Evolutionary conservation across 371 early-diverging fungal genomes (phyloP).

Genomic region (Mucor mucedo): DNA sequence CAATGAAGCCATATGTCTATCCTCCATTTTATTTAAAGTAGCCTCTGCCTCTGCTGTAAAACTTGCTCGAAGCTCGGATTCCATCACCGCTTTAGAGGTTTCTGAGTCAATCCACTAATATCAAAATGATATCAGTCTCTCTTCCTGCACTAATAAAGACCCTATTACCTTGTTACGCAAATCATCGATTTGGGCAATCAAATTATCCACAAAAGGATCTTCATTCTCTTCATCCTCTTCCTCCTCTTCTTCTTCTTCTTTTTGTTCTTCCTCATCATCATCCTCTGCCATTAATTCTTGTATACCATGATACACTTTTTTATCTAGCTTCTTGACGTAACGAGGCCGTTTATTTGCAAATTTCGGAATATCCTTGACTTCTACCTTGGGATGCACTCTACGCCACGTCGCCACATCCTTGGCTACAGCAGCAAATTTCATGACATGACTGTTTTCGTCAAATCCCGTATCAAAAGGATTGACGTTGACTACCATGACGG

Average conservation of each 20-base stretch:
- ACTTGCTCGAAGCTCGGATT: conserved; percentile 60
- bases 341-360: conserved; percentile 12
- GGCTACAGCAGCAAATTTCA: conserved; percentile 75
- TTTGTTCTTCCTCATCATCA: neutral
- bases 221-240: conserved; percentile 20
- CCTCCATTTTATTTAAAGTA: conserved; percentile 49
- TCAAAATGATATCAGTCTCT: neutral
- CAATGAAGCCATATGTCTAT: conserved; percentile 40
- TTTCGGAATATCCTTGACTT: conserved; percentile 23
- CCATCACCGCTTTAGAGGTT: conserved; percentile 56
- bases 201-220: conserved; percentile 53
- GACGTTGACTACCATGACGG: conserved; percentile 73
- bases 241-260: conserved; percentile 3
- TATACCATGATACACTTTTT: conserved; percentile 13
- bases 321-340: conserved; percentile 1
- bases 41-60: conserved; percentile 52
- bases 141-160: neutral
- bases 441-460: conserved; percentile 66
- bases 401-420: conserved; percentile 63
- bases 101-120: conserved; percentile 63
- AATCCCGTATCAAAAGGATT: conserved; percentile 70
- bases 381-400: conserved; percentile 48
- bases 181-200: conserved; percentile 50
- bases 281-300: conserved; percentile 11
- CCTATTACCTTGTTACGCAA: conserved; percentile 52